These are phyloP conservation scores for Coemansia sp. DNA, from an alignment of 192 early-diverging fungal species.

Conservation along the genomic window DNA sequence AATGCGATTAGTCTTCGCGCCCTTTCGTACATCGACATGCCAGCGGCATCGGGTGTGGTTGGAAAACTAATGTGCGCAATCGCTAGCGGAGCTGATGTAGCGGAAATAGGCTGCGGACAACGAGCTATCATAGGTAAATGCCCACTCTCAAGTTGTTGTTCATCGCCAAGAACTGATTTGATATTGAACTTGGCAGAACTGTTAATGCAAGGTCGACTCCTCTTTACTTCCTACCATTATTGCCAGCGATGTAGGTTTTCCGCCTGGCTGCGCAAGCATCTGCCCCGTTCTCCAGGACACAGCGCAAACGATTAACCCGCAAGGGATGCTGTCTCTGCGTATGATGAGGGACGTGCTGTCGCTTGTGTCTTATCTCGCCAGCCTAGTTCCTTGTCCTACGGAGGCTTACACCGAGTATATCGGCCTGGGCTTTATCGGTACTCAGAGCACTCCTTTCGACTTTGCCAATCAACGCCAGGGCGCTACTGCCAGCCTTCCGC, in stretches of 20 bases:
- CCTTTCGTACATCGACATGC: slow-evolving; percentile 42
- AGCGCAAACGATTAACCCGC: slow-evolving; percentile 38
- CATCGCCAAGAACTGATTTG: neutral
- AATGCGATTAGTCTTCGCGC: slow-evolving; percentile 39
- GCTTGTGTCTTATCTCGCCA: slow-evolving; percentile 22
- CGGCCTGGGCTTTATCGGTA: slow-evolving; percentile 16
- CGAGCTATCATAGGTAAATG: slow-evolving; percentile 28
- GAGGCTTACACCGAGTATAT: slow-evolving; percentile 25
- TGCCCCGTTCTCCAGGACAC: slow-evolving; percentile 44
- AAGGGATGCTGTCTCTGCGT: slow-evolving; percentile 35
- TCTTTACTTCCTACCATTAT: neutral
- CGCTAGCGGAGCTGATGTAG: slow-evolving; percentile 25
- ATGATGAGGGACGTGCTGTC: slow-evolving; percentile 28
- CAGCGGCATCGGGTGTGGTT: slow-evolving; percentile 28
- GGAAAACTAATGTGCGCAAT: slow-evolving; percentile 47
- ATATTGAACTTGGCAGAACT: neutral
- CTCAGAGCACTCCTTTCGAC: slow-evolving; percentile 1
- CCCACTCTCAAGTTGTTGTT: neutral
- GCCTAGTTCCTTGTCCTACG: slow-evolving; percentile 25
- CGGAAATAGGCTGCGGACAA: slow-evolving; percentile 47
- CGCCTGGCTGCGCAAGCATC: slow-evolving; percentile 34
- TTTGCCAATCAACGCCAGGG: slow-evolving; percentile 15
- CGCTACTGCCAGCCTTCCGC: slow-evolving; percentile 13
- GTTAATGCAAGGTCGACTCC: neutral
- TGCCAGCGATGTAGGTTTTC: slow-evolving; percentile 19